Conservation (phyloP, 2,329 filamentous ascomycete species). For the Nemania diffusa region DNA sequence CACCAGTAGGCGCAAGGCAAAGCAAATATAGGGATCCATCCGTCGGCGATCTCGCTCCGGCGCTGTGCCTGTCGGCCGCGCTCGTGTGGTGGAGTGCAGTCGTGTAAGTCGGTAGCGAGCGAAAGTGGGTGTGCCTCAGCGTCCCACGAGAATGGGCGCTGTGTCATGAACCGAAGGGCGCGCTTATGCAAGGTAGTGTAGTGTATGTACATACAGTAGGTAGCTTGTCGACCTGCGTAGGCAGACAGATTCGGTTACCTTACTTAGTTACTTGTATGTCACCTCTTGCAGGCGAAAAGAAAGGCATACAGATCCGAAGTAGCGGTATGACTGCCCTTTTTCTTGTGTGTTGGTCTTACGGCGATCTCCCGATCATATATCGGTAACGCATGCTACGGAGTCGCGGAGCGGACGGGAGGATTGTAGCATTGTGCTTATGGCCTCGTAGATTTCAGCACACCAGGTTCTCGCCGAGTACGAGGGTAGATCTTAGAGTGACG, state of each 20-base stretch:
- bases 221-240: background rate
- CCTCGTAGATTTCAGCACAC: background rate
- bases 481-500: background rate
- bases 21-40: background rate
- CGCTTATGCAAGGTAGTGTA: conserved; percentile 33
- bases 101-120: conserved; percentile 8
- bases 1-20: background rate
- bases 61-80: conserved; percentile 19
- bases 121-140: conserved; percentile 9
- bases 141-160: conserved; percentile 24
- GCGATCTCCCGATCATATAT: conserved; percentile 24
- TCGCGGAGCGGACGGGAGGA: conserved; percentile 14
- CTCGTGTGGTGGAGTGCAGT: conserved; percentile 2
- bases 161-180: conserved; percentile 32
- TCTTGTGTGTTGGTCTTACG: conserved; percentile 24
- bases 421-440: conserved; percentile 18
- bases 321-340: conserved; percentile 27
- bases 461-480: conserved; percentile 1
- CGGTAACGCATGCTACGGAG: conserved; percentile 23
- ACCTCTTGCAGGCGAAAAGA: background rate
- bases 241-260: conserved; percentile 32
- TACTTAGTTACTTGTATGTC: background rate
- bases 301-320: conserved; percentile 23
- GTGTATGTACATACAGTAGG: background rate
- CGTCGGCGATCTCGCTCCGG: conserved; percentile 27